A percentile compares a stretch with the other conserved stretches of the same genome.
Conservation (phyloP, 495 filamentous ascomycete genomes). For the Amniculicola lignicola region DNA sequence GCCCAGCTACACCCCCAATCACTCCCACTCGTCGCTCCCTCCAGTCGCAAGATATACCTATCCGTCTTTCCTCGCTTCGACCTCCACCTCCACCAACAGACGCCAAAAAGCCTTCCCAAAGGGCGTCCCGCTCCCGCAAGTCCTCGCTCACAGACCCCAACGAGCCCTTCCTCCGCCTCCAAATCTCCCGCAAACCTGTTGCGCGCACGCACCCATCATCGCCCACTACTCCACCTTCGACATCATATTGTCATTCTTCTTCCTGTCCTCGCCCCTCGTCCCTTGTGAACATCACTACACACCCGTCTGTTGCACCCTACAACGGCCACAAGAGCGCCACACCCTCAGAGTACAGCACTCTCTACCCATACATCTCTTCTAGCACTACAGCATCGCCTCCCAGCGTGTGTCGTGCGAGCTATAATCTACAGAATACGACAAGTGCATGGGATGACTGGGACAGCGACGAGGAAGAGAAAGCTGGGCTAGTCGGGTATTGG, state of each 20-base stretch:
- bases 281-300: slow-evolving; percentile 21
- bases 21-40: slow-evolving; percentile 19
- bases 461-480: slow-evolving; percentile 29
- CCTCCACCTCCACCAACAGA: background rate
- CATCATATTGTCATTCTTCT: background rate
- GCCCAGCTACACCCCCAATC: slow-evolving; percentile 18
- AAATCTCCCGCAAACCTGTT: slow-evolving; percentile 18
- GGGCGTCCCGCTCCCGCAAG: background rate
- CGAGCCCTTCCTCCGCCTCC: slow-evolving; percentile 23
- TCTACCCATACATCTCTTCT: slow-evolving; percentile 16
- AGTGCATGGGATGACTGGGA: slow-evolving; percentile 34
- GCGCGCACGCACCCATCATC: background rate
- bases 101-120: background rate
- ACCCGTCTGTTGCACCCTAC: background rate
- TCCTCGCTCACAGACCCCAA: slow-evolving; percentile 16
- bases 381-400: background rate
- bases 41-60: slow-evolving; percentile 5
- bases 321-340: slow-evolving; percentile 10
- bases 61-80: slow-evolving; percentile 21
- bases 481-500: slow-evolving; percentile 27
- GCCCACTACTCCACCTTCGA: slow-evolving; percentile 13
- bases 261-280: slow-evolving; percentile 2
- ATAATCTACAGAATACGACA: slow-evolving; percentile 23
- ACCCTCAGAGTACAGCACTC: slow-evolving; percentile 17
- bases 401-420: slow-evolving; percentile 14